A percentile compares a stretch with the other conserved stretches of the same genome.
These are phyloP conservation scores for Tinospora cordifolia DNA, from an alignment of 164 flowering plant genomes.

Conservation along the genomic window DNA sequence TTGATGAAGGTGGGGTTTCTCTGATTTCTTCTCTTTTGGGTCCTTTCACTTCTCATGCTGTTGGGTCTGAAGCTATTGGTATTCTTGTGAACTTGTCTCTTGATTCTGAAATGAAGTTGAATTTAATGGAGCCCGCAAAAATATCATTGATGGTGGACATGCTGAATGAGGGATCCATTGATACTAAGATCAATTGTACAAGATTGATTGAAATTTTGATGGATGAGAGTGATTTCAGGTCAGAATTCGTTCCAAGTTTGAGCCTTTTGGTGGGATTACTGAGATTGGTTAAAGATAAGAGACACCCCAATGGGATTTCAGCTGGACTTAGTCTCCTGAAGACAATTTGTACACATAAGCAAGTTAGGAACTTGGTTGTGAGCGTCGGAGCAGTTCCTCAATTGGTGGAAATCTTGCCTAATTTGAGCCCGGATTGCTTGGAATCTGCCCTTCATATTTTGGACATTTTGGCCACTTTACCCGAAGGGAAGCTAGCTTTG, in stretches of 20 bases:
- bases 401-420: conserved; percentile 56
- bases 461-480: conserved; percentile 41
- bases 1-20: conserved; percentile 58
- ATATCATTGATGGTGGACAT: conserved; percentile 73
- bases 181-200: conserved; percentile 74
- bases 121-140: conserved; percentile 71
- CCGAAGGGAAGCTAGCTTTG: conserved; percentile 56
- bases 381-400: conserved; percentile 69
- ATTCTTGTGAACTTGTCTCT: conserved; percentile 65
- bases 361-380: conserved; percentile 45
- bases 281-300: conserved; percentile 69
- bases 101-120: conserved; percentile 50
- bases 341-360: conserved; percentile 43
- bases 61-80: conserved; percentile 72
- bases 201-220: conserved; percentile 52
- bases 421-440: conserved; percentile 53
- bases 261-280: conserved; percentile 76
- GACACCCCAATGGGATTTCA: conserved; percentile 47
- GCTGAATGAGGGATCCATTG: conserved; percentile 76
- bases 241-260: conserved; percentile 60
- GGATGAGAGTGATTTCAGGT: conserved; percentile 50
- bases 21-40: conserved; percentile 59
- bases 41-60: conserved; percentile 80
- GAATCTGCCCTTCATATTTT: conserved; percentile 56
- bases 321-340: conserved; percentile 61